Conservation (phyloP, 2,329 filamentous ascomycete species). For the Exophiala aquamarina region DNA sequence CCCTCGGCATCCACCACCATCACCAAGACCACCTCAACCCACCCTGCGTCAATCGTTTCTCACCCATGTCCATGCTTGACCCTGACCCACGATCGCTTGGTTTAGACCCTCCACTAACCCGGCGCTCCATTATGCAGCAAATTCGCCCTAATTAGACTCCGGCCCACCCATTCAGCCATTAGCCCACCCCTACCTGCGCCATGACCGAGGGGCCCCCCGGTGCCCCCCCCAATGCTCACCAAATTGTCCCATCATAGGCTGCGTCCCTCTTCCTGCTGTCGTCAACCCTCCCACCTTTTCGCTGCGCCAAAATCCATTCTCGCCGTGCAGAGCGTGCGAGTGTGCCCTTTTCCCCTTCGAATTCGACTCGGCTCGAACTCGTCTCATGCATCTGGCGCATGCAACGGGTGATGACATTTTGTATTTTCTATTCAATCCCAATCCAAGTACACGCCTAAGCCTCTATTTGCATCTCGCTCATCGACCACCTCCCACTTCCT, state of each 20-base stretch:
- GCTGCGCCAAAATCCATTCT: background rate
- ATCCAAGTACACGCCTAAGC: background rate
- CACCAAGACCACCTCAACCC: too few relatives aligned
- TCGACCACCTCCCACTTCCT: constrained; percentile 1
- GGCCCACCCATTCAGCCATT: background rate
- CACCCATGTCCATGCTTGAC: too few relatives aligned
- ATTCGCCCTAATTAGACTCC: too few relatives aligned
- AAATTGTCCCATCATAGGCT: constrained; percentile 2
- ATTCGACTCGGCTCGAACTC: background rate
- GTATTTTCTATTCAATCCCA: background rate
- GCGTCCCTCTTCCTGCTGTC: background rate
- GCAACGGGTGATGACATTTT: background rate
- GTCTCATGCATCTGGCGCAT: background rate
- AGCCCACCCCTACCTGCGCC: background rate
- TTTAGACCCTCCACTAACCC: too few relatives aligned
- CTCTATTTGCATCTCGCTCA: background rate
- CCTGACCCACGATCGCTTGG: too few relatives aligned
- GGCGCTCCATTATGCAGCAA: too few relatives aligned
- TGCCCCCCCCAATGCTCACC: background rate
- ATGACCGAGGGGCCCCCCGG: background rate
- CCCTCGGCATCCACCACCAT: too few relatives aligned
- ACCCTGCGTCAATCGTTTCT: too few relatives aligned
- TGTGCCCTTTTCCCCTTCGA: background rate
- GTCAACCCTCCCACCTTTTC: constrained; percentile 5
- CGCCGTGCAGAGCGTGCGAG: background rate